Conservation (phyloP, 805 yeast species). For the Wickerhamomyces rabaulensis region DNA sequence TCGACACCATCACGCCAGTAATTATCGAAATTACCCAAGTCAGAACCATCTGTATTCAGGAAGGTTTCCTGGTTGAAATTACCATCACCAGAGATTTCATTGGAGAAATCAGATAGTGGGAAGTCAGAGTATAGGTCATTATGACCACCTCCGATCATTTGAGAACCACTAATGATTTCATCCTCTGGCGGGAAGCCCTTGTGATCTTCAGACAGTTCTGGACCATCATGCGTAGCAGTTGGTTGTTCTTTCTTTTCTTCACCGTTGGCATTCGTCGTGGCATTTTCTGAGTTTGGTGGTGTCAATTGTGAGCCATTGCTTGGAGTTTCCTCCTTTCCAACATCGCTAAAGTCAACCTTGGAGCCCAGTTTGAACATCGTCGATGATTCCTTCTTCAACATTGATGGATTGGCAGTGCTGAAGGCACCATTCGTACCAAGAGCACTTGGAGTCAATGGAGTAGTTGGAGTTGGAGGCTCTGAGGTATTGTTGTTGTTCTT, state of each 20-base stretch:
- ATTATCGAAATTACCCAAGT: slow-evolving; percentile 28
- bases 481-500: slow-evolving; percentile 22
- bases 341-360: neutral
- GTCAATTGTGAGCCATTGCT: slow-evolving; percentile 21
- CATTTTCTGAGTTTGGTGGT: slow-evolving; percentile 26
- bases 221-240: slow-evolving; percentile 2
- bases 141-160: slow-evolving; percentile 13
- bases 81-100: slow-evolving; percentile 29
- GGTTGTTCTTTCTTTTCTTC: neutral
- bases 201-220: neutral
- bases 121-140: slow-evolving; percentile 31
- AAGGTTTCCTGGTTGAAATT: slow-evolving; percentile 41
- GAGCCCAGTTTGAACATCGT: slow-evolving; percentile 10
- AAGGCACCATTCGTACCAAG: slow-evolving; percentile 2
- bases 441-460: slow-evolving; percentile 32
- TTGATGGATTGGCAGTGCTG: slow-evolving; percentile 3
- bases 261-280: slow-evolving; percentile 7
- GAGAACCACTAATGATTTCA: slow-evolving; percentile 12
- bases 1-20: slow-evolving; percentile 41
- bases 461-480: slow-evolving; percentile 38
- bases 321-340: slow-evolving; percentile 10
- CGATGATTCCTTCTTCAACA: slow-evolving; percentile 8
- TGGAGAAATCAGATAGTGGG: slow-evolving; percentile 26
- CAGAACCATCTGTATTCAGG: slow-evolving; percentile 35
- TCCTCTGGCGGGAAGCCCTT: slow-evolving; percentile 5